These are phyloP conservation scores for Pseudoneurospora amorphoporcata DNA, from an alignment of 495 filamentous ascomycete species.

Conservation along the genomic window DNA sequence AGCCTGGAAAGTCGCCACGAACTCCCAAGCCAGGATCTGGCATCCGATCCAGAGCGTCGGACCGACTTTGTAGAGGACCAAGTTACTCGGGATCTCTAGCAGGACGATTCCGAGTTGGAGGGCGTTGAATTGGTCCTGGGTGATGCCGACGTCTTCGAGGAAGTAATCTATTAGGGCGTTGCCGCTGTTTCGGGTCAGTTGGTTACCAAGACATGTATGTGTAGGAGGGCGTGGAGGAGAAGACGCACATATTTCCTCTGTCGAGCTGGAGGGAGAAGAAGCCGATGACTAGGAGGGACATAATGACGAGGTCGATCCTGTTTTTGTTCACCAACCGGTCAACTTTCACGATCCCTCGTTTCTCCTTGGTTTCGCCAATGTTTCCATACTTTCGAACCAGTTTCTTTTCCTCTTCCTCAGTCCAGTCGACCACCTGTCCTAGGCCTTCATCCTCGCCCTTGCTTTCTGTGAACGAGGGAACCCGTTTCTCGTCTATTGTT, in stretches of 20 bases:
- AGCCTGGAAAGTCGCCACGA: slow-evolving; percentile 49
- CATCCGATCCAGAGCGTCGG: slow-evolving; percentile 43
- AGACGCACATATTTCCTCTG: neutral
- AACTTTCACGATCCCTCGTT: neutral
- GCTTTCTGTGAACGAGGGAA: slow-evolving; percentile 7
- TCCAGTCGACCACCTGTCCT: slow-evolving; percentile 20
- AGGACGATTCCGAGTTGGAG: slow-evolving; percentile 47
- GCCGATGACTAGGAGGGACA: too few species aligned
- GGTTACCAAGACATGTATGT: too few species aligned
- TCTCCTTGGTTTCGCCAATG: neutral
- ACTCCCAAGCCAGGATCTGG: slow-evolving; percentile 49
- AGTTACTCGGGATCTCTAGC: slow-evolving; percentile 48
- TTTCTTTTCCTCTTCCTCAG: slow-evolving; percentile 25
- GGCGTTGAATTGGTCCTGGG: slow-evolving; percentile 47
- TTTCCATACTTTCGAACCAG: slow-evolving; percentile 22
- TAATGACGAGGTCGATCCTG: slow-evolving; percentile 20
- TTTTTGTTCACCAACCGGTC: neutral
- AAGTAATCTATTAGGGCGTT: slow-evolving; percentile 30
- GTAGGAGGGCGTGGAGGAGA: too few species aligned
- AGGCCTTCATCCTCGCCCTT: slow-evolving; percentile 10
- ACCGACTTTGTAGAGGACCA: slow-evolving; percentile 45
- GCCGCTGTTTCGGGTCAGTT: slow-evolving; percentile 2
- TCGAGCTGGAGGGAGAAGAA: slow-evolving; percentile 14
- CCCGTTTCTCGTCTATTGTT: slow-evolving; percentile 16
- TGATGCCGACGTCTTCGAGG: slow-evolving; percentile 42